Conservation (phyloP, 352 stramenopile genomes). For the Pythium myriotylum region DNA sequence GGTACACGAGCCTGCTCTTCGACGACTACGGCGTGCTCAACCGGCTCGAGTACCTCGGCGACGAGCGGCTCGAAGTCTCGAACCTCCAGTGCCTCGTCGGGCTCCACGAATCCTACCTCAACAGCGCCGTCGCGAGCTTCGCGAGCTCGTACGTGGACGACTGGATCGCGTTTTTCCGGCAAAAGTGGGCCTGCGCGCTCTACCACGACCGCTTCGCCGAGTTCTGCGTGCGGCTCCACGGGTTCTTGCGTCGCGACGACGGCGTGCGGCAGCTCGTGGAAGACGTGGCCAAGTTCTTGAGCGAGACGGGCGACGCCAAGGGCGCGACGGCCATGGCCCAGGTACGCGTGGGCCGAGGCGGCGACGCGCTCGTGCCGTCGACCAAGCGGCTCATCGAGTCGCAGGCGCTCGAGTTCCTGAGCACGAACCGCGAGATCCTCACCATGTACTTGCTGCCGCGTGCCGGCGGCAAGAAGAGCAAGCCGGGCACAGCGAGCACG, state of each 20-base stretch:
- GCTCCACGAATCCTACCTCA: constrained; percentile 86
- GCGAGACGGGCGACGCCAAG: constrained; percentile 68
- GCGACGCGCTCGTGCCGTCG: constrained; percentile 56
- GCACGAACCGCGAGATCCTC: constrained; percentile 73
- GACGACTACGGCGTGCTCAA: constrained; percentile 76
- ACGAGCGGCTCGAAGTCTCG: constrained; percentile 48
- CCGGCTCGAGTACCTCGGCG: constrained; percentile 72
- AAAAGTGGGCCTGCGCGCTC: constrained; percentile 73
- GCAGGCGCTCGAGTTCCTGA: constrained; percentile 76
- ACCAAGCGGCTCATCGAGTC: constrained; percentile 81
- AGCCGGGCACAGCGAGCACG: constrained; percentile 4
- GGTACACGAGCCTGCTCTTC: constrained; percentile 76
- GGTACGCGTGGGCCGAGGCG: constrained; percentile 65
- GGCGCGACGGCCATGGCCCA: constrained; percentile 59
- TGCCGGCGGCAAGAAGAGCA: constrained; percentile 23
- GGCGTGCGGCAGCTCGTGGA: constrained; percentile 66
- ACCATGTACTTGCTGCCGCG: constrained; percentile 82
- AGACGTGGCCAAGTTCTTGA: constrained; percentile 58
- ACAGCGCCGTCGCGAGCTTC: constrained; percentile 79
- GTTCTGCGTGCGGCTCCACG: constrained; percentile 62
- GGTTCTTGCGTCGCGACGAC: constrained; percentile 70
- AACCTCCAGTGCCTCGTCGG: constrained; percentile 82
- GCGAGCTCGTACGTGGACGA: constrained; percentile 68
- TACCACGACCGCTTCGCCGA: constrained; percentile 82
- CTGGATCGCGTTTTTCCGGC: constrained; percentile 84